phyloP scores from a whole-genome alignment of 305 asterid genomes.

The Fraxinus velutina region DNA sequence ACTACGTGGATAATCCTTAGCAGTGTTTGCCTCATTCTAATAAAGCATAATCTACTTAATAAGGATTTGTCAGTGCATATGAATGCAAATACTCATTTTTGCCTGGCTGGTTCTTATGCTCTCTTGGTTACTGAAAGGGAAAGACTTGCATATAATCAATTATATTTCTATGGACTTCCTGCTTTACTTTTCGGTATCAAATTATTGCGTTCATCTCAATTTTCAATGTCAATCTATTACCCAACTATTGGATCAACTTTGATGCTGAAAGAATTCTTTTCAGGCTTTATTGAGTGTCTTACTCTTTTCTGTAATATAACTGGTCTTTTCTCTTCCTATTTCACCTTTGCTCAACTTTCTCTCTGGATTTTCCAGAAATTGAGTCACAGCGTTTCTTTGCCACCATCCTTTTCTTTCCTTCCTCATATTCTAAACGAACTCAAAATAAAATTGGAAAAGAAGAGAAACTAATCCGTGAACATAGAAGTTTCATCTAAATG shows the following conservation, averaged over 20 bases:
- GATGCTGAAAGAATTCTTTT: background rate
- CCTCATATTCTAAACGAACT: background rate
- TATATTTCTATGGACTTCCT: background rate
- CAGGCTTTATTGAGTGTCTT: background rate
- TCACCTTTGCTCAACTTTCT: background rate
- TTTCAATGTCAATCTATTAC: background rate
- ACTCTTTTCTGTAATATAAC: background rate
- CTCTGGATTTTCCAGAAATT: background rate
- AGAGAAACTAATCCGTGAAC: background rate
- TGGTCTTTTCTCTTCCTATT: background rate
- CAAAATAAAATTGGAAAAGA: background rate
- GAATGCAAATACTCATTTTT: background rate
- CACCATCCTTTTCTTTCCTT: background rate
- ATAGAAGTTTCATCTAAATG: background rate
- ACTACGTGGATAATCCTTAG: background rate
- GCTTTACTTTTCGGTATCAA: background rate
- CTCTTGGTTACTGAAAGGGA: background rate
- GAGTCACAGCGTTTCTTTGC: background rate
- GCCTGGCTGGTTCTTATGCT: background rate
- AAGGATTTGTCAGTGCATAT: background rate
- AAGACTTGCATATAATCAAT: background rate
- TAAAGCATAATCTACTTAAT: background rate
- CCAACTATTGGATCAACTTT: background rate
- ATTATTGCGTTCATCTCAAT: background rate
- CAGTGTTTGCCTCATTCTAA: background rate